Conservation (phyloP, 352 stramenopile species). For the Pythium monospermum region DNA sequence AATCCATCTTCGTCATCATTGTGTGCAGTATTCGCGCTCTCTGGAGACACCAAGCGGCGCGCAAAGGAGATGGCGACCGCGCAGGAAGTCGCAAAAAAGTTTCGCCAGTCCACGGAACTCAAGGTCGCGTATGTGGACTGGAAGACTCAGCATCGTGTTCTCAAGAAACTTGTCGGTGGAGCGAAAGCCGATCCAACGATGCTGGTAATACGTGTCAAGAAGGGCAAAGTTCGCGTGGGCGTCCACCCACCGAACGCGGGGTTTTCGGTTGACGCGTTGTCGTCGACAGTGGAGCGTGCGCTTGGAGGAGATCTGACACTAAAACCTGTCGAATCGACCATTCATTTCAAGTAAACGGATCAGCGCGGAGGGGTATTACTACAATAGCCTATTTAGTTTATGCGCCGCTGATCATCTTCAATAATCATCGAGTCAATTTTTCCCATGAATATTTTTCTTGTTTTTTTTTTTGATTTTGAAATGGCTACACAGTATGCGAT, state of each 20-base stretch:
- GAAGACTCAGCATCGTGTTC: slow-evolving; percentile 48
- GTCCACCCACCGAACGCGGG: slow-evolving; percentile 24
- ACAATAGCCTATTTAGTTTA: too few relatives aligned
- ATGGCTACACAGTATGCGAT: too few relatives aligned
- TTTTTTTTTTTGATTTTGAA: too few relatives aligned
- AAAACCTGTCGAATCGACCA: slow-evolving; percentile 19
- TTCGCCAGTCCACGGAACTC: slow-evolving; percentile 56
- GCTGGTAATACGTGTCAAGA: slow-evolving; percentile 62
- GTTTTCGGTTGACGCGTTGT: slow-evolving; percentile 50
- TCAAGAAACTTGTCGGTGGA: slow-evolving; percentile 44
- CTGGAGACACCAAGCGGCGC: slow-evolving; percentile 31
- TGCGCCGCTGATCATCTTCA: too few relatives aligned
- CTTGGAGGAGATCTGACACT: slow-evolving; percentile 62
- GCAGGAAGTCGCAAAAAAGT: slow-evolving; percentile 54
- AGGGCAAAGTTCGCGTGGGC: slow-evolving; percentile 54
- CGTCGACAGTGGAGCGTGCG: slow-evolving; percentile 64
- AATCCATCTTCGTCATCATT: slow-evolving; percentile 45
- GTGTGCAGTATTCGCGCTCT: slow-evolving; percentile 72
- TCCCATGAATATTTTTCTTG: too few relatives aligned
- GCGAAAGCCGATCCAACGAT: slow-evolving; percentile 29
- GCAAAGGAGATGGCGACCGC: slow-evolving; percentile 48
- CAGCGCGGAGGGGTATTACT: too few relatives aligned
- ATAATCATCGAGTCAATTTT: too few relatives aligned
- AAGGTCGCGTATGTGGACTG: slow-evolving; percentile 70
- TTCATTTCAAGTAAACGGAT: slow-evolving; percentile 24